Evolutionary conservation across 2,329 filamentous ascomycete species (phyloP).

Genomic region (Fusarium agapanthi): DNA sequence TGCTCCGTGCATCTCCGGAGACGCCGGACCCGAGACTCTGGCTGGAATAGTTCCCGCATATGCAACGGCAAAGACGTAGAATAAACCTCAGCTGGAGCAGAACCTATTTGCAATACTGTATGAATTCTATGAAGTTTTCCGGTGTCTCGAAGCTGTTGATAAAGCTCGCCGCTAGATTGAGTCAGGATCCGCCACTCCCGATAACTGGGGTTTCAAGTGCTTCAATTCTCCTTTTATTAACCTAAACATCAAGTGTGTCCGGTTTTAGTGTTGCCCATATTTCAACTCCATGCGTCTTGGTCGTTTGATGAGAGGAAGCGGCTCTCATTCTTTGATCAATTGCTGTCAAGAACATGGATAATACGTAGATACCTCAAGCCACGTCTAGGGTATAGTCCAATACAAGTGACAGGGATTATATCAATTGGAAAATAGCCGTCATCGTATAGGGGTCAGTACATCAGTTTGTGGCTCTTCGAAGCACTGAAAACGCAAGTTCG

Average conservation of each 20-base stretch:
- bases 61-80: not conserved
- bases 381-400: not conserved
- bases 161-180: conserved; percentile 22
- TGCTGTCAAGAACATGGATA: no score
- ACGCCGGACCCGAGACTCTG: conserved; percentile 33
- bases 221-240: not conserved
- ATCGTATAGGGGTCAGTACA: conserved; percentile 46
- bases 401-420: conserved; percentile 1
- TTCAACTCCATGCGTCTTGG: not conserved
- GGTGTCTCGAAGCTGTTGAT: conserved; percentile 14
- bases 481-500: conserved; percentile 46
- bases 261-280: not conserved
- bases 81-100: not conserved
- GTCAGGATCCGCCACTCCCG: conserved; percentile 31
- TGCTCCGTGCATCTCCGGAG: conserved; percentile 28
- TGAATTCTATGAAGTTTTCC: conserved; percentile 9
- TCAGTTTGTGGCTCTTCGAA: conserved; percentile 43
- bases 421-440: conserved; percentile 23
- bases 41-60: conserved; percentile 15
- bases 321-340: not conserved
- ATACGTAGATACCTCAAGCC: rapidly evolving
- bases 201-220: conserved; percentile 22
- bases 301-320: not conserved
- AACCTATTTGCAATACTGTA: not conserved
- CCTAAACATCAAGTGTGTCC: not conserved